These are phyloP conservation scores for Leccinum pellstonianum DNA, from an alignment of 768 basidiomycete species.

Conservation along the genomic window DNA sequence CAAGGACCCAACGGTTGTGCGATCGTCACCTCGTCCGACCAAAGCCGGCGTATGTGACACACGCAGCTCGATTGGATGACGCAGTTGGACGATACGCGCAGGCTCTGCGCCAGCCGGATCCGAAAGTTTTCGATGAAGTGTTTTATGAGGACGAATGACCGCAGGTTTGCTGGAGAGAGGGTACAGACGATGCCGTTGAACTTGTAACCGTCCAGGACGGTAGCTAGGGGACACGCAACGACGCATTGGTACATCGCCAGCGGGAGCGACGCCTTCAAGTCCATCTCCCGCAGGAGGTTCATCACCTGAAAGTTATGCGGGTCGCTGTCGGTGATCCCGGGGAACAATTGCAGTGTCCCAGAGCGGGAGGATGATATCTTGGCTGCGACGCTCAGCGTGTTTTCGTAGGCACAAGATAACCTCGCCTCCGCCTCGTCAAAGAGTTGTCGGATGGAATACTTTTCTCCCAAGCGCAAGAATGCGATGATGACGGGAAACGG, in stretches of 20 bases:
- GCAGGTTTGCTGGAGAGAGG: slow-evolving; percentile 8
- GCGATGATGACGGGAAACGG: slow-evolving; percentile 6
- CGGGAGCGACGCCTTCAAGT: slow-evolving; percentile 5
- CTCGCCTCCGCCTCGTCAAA: slow-evolving; percentile 10
- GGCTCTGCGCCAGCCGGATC: neutral
- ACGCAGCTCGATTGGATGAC: slow-evolving; percentile 4
- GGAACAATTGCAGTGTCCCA: neutral
- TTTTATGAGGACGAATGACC: slow-evolving; percentile 10
- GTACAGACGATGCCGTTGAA: neutral
- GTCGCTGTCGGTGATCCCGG: slow-evolving; percentile 3
- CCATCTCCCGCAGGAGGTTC: slow-evolving; percentile 15
- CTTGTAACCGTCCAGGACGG: slow-evolving; percentile 13
- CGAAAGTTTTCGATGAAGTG: slow-evolving; percentile 5
- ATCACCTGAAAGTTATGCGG: slow-evolving; percentile 20
- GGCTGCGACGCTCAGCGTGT: neutral
- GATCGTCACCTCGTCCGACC: slow-evolving; percentile 2
- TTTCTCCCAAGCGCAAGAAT: slow-evolving; percentile 25
- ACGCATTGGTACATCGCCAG: slow-evolving; percentile 16
- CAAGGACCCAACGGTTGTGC: slow-evolving; percentile 11
- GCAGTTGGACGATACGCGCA: slow-evolving; percentile 7
- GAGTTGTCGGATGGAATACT: slow-evolving; percentile 19
- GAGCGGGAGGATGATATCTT: slow-evolving; percentile 3
- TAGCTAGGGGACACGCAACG: slow-evolving; percentile 1
- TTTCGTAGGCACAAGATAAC: slow-evolving; percentile 5
- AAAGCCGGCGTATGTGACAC: slow-evolving; percentile 3